Conservation (phyloP, 768 basidiomycete genomes). For the Auricularia heimuer region DNA sequence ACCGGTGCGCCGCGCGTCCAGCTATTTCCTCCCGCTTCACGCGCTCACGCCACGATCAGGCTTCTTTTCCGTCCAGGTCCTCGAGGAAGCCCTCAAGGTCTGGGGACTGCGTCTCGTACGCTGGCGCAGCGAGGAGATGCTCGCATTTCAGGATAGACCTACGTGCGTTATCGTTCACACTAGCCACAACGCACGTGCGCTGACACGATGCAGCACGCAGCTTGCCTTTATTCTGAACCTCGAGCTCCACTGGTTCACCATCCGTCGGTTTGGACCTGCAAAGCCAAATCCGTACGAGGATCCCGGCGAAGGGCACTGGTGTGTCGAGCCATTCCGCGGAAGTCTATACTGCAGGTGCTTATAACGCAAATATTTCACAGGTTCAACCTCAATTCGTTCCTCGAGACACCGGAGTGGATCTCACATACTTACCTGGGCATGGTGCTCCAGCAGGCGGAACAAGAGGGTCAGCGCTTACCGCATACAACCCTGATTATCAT, state of each 20-base stretch:
- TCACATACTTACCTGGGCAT: slow-evolving; percentile 74
- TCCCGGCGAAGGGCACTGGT: slow-evolving; percentile 57
- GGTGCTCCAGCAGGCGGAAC: slow-evolving; percentile 79
- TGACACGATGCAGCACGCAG: slow-evolving; percentile 45
- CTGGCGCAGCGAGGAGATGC: slow-evolving; percentile 81
- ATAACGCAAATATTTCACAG: not conserved
- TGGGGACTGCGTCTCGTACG: slow-evolving; percentile 78
- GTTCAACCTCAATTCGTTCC: slow-evolving; percentile 78
- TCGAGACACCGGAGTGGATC: slow-evolving; percentile 68
- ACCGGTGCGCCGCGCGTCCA: slow-evolving; percentile 40
- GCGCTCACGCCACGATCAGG: slow-evolving; percentile 31
- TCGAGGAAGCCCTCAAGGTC: slow-evolving; percentile 74
- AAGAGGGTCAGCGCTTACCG: slow-evolving; percentile 45
- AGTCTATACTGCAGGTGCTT: not conserved
- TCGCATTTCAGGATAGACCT: slow-evolving; percentile 60
- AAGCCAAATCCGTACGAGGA: slow-evolving; percentile 28
- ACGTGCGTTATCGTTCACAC: slow-evolving; percentile 39
- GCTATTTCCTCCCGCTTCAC: not conserved
- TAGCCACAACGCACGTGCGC: slow-evolving; percentile 7
- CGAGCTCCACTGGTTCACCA: slow-evolving; percentile 82
- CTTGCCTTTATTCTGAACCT: slow-evolving; percentile 82
- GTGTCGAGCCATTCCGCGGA: not conserved
- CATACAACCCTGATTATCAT: too few species aligned
- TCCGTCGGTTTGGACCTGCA: slow-evolving; percentile 65
- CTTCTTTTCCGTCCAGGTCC: slow-evolving; percentile 86